These are phyloP conservation scores for Leishmania tarentolae DNA, from an alignment of 208 protist species.

Conservation along the genomic window DNA sequence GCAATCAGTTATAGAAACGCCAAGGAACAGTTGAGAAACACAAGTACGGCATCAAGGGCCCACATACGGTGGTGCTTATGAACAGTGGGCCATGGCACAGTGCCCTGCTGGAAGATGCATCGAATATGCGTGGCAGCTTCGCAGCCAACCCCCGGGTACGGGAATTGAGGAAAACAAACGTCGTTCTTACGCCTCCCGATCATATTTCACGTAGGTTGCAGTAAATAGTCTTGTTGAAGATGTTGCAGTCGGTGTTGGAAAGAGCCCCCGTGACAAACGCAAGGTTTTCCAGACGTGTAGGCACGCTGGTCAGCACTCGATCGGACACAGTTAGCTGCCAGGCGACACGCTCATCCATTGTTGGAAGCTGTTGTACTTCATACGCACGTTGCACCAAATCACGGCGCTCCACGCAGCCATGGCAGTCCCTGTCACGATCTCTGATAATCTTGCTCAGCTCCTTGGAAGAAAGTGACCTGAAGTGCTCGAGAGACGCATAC, in stretches of 20 bases:
- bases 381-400: constrained; percentile 47
- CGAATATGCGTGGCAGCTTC: not conserved
- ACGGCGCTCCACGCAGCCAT: constrained; percentile 45
- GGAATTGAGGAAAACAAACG: not conserved
- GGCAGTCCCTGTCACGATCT: constrained; percentile 41
- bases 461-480: constrained; percentile 20
- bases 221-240: constrained; percentile 25
- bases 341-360: constrained; percentile 43
- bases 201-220: constrained; percentile 22
- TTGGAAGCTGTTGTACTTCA: constrained; percentile 35
- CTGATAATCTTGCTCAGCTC: constrained; percentile 43
- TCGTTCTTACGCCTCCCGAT: not conserved
- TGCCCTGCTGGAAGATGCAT: not conserved
- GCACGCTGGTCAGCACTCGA: constrained; percentile 18
- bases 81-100: not conserved
- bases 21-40: not conserved
- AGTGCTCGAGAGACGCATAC: constrained; percentile 16
- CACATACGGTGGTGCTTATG: not conserved
- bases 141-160: not conserved
- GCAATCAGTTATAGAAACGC: not conserved
- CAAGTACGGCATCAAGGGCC: not conserved
- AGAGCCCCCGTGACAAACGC: constrained; percentile 25
- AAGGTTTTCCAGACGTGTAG: constrained; percentile 15
- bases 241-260: constrained; percentile 23
- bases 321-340: constrained; percentile 46